A percentile compares a stretch with the other conserved stretches of the same genome.
These are phyloP conservation scores for Ligustrum vulgare DNA, from an alignment of 257 asterid species.

Conservation along the genomic window DNA sequence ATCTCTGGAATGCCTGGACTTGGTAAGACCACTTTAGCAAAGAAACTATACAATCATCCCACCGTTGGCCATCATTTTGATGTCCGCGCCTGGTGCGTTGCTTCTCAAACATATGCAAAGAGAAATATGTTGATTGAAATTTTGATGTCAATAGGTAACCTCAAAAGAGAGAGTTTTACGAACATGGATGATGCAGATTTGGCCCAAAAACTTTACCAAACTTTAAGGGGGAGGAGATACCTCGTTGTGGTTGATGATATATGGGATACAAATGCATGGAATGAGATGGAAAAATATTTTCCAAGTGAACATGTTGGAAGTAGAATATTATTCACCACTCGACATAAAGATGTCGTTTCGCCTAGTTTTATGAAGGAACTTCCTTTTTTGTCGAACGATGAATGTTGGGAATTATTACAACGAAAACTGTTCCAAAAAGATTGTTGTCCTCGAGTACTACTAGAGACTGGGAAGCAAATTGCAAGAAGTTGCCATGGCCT, in stretches of 20 bases:
- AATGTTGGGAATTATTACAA: conserved; percentile 11
- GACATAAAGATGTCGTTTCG: not conserved
- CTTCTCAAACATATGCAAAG: conserved; percentile 8
- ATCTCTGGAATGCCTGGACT: no score
- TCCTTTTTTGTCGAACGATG: not conserved
- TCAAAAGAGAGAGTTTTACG: not conserved
- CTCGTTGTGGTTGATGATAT: conserved; percentile 9
- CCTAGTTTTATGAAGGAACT: not conserved
- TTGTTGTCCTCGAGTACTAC: no score
- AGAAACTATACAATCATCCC: not conserved
- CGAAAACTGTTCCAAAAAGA: conserved; percentile 7
- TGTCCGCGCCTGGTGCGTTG: conserved; percentile 3
- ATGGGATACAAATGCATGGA: conserved; percentile 15
- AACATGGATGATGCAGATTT: not conserved
- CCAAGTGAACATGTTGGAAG: conserved; percentile 1
- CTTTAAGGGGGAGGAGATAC: not conserved
- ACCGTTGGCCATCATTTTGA: not conserved
- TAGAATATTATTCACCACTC: conserved; percentile 25
- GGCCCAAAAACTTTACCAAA: not conserved
- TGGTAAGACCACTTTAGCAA: conserved; percentile 26
- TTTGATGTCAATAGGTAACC: not conserved
- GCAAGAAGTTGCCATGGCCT: no score
- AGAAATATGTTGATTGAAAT: not conserved
- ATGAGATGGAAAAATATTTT: not conserved
- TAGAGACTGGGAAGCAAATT: no score